Percentiles rank a stretch among this genome's conserved stretches.
Evolutionary conservation across 148 eudicot species (phyloP).

Genomic region (Salicornia ramosissima): DNA sequence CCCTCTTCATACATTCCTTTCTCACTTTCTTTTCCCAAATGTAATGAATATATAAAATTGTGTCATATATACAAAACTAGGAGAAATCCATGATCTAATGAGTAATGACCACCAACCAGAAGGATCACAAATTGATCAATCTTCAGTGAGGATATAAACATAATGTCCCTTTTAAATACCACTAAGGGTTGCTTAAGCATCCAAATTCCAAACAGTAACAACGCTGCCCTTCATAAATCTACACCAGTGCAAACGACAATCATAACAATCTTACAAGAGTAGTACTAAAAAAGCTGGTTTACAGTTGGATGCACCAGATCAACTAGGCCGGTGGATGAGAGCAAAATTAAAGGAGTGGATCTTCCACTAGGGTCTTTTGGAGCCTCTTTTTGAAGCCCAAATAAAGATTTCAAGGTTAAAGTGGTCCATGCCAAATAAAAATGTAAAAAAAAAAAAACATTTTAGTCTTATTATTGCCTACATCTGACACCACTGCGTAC

Average conservation of each 20-base stretch:
- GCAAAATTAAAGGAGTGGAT: too few species aligned
- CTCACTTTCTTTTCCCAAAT: background rate
- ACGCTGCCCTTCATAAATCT: background rate
- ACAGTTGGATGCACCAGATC: background rate
- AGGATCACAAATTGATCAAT: background rate
- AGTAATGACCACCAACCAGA: background rate
- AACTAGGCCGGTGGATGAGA: too few species aligned
- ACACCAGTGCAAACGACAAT: background rate
- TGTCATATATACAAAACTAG: background rate
- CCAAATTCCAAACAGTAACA: background rate
- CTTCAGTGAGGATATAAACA: background rate
- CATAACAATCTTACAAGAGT: background rate
- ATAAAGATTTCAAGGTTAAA: too few species aligned
- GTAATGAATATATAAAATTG: background rate
- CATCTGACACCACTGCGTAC: too few species aligned
- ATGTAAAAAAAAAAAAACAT: too few species aligned
- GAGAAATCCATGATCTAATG: background rate
- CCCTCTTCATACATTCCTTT: background rate
- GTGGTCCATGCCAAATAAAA: too few species aligned
- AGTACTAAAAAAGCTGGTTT: background rate
- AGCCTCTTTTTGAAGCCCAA: too few species aligned
- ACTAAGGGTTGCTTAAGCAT: background rate
- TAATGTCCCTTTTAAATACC: background rate
- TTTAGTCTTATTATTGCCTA: too few species aligned
- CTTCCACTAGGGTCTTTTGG: too few species aligned